Evolutionary conservation across 768 basidiomycete species (phyloP).

Genomic region (Zangia roseola): DNA sequence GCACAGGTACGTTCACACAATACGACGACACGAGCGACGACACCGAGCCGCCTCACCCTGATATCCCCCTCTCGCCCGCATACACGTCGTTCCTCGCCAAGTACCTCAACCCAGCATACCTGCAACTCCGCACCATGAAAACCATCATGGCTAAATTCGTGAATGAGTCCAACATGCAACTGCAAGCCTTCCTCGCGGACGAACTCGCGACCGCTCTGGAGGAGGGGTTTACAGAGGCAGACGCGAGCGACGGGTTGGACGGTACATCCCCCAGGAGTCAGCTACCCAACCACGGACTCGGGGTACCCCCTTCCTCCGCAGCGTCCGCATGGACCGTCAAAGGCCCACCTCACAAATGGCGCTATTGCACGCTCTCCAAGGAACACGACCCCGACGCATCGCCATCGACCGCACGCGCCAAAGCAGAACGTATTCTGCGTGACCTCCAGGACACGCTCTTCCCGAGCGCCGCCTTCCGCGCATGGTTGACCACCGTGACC

Average conservation of each 20-base stretch:
- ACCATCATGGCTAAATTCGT: slow-evolving; percentile 79
- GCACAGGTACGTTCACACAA: slow-evolving; percentile 44
- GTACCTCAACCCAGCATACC: slow-evolving; percentile 89
- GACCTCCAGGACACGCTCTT: slow-evolving; percentile 75
- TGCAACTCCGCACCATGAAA: slow-evolving; percentile 77
- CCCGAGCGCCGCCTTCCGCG: slow-evolving; percentile 77
- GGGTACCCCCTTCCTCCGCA: slow-evolving; percentile 40
- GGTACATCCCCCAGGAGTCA: slow-evolving; percentile 45
- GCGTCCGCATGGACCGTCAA: slow-evolving; percentile 65
- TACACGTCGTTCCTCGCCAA: slow-evolving; percentile 73
- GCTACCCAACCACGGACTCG: slow-evolving; percentile 70
- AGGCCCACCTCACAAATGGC: slow-evolving; percentile 94
- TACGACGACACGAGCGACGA: slow-evolving; percentile 42
- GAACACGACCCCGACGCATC: not conserved
- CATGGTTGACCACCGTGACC: slow-evolving; percentile 81
- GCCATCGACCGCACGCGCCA: slow-evolving; percentile 10
- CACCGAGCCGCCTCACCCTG: slow-evolving; percentile 49
- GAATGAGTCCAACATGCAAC: slow-evolving; percentile 83
- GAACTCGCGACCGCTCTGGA: slow-evolving; percentile 70
- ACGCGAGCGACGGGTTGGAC: slow-evolving; percentile 62
- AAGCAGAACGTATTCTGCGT: slow-evolving; percentile 23
- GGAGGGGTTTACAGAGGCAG: slow-evolving; percentile 58
- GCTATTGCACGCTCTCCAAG: slow-evolving; percentile 68
- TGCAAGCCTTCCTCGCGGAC: slow-evolving; percentile 79
- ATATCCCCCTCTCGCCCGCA: slow-evolving; percentile 51